Evolutionary conservation across 2,329 filamentous ascomycete genomes (phyloP).

Genomic region (Chaetomium olivaceum): DNA sequence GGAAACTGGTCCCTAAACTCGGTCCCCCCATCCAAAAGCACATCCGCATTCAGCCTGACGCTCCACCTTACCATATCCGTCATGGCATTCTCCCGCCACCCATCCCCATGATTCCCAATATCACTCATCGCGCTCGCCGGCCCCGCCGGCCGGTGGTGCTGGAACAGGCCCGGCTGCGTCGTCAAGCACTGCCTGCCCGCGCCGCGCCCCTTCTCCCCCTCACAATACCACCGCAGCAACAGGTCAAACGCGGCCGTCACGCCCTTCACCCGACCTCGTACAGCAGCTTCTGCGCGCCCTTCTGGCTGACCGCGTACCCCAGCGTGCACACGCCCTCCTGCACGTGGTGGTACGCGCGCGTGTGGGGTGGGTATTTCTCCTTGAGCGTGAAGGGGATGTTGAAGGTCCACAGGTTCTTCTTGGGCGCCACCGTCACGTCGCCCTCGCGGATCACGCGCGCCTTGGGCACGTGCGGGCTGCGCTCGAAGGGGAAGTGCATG

Average conservation of each 20-base stretch:
- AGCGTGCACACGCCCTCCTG: constrained; percentile 45
- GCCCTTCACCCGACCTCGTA: constrained; percentile 44
- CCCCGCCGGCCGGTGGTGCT: constrained; percentile 48
- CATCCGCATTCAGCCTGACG: constrained; percentile 44
- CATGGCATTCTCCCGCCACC: constrained; percentile 35
- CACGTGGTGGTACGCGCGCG: constrained; percentile 45
- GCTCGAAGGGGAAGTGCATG: constrained; percentile 34
- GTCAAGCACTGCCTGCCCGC: constrained; percentile 44
- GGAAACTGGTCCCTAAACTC: constrained; percentile 37
- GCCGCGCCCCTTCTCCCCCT: constrained; percentile 38
- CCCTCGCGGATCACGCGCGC: constrained; percentile 36
- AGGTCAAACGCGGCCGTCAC: constrained; percentile 44
- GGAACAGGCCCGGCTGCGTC: constrained; percentile 46
- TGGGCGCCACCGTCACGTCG: constrained; percentile 40
- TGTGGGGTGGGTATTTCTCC: constrained; percentile 43
- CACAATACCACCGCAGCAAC: constrained; percentile 46
- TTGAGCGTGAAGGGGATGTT: constrained; percentile 38
- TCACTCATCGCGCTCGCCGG: constrained; percentile 38
- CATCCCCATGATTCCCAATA: constrained; percentile 38
- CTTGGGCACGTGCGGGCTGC: constrained; percentile 32
- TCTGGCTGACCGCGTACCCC: constrained; percentile 46
- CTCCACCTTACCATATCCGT: constrained; percentile 45
- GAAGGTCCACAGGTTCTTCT: constrained; percentile 38
- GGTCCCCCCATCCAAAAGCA: constrained; percentile 39
- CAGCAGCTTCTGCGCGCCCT: constrained; percentile 43